Evolutionary conservation across 2,329 filamentous ascomycete species (phyloP), one percentile per base, ranked within the genome.

Genomic region (Simplicillium sp.): DNA sequence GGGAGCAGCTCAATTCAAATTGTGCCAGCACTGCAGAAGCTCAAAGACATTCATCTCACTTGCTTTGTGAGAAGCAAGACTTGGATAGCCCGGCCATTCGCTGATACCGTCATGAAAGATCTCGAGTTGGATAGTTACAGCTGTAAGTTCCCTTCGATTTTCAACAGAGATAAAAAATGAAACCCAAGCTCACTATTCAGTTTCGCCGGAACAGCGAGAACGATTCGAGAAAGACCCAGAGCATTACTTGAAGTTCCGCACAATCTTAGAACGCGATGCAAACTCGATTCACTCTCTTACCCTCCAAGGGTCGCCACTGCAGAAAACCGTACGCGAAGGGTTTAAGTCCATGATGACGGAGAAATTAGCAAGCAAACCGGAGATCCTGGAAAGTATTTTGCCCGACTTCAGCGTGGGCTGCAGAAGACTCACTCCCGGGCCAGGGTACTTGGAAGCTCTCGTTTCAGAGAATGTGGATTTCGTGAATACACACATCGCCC

Each of bases 1-100:
- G 71, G 71, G 11, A 69, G 68, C 15, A 72, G 68, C 46, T 64
- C 62, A 1, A 73, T 74, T 44, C 71, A 75, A 44, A 74, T 75
- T 40, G 60, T 75, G 8, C 71, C 71, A 1, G 54, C 49, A 6
- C 54, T 76, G 32, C 69, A 71, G 47, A 66, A 65, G 44, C 33
- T 64, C 2, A 55, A 65, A 38, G 67, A 66, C 3, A 46, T 58
- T 3, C 48, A 60, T 9, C 50, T 73, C 20, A 64, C 58, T 5
- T 66, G 66, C 40, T 74, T 72, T 45, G 62, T 71, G 37, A 61
- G 70, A 39, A 68, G 62, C 32, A 65, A 65, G 38, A 71, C 67
- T 5, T 75, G 68, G 70, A 70, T 74, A 37, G 62, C 65, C 8
- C 63, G 63, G 13, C 55, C 61, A 0, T 71, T 72, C 42, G 68